Base-by-base conservation (phyloP, 257 asterid genomes). In the Lithospermum erythrorhizon region DNA sequence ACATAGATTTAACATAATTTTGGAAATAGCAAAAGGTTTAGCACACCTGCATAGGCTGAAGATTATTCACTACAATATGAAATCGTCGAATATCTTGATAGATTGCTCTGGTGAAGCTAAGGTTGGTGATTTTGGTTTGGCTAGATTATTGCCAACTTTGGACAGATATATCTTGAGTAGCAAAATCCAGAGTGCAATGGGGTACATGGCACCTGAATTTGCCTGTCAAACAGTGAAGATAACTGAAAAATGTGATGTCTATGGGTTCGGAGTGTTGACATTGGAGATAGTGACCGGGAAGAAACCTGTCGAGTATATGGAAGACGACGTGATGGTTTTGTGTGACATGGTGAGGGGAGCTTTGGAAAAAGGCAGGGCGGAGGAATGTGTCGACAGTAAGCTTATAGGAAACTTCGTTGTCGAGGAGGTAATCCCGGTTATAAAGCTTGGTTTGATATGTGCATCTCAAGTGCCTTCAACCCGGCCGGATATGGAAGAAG, bases 391-490 rank as follows among this genome's bases (percentile, higher is more conserved):
- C 7, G 96, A 87, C 59, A 62, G 59, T 62, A 75, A 65, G 82
- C 74, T 87, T 2, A 67, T 67, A 21, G 89, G 87, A 6, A 63
- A 65, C 6, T 85, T 74, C 72, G 77, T 83, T 0, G 69, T 70
- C 52, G 95, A 87, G 69, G 95, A 85, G 84, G 93, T 86, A 2
- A 73, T 85, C 65, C 90, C 95, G 0, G 81, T 87, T 1, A 77
- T 85, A 25, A 87, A 85, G 73, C 81, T 87, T 14, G 96, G 96
- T 25, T 67, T 87, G 53, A 76, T 87, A 53, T 87, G 96, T 65
- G 89, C 95, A 1, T 87, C 96, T 55, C 96, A 85, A 72, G 93
- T 87, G 70, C 95, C 96, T 2, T 87, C 96, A 0, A 87, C 78
- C 59, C 80, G 95, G 18, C 93, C 96, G 1, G 93, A 83, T 53